phyloP scores from a whole-genome alignment of 1,284 basidiomycete genomes.

The Farysia itapuensis region DNA sequence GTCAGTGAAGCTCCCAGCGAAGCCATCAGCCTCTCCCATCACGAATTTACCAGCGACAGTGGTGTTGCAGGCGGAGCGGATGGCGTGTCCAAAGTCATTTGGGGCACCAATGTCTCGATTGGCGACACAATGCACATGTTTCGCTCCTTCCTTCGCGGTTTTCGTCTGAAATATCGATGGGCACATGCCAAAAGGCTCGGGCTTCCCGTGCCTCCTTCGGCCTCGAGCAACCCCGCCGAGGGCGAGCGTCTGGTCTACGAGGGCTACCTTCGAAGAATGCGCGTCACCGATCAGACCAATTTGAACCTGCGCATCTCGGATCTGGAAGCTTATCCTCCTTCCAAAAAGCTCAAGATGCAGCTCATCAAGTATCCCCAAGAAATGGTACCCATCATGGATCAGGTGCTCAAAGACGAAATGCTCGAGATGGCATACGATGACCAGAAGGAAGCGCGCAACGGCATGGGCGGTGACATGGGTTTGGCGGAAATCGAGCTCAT shows the following conservation, averaged over 20 bases:
- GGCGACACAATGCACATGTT: conserved; percentile 88
- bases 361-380: conserved; percentile 92
- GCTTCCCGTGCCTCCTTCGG: conserved; percentile 57
- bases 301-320: conserved; percentile 89
- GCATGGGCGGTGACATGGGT: conserved; percentile 71
- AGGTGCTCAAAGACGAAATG: conserved; percentile 78
- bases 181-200: conserved; percentile 73
- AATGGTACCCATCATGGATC: conserved; percentile 94
- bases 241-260: conserved; percentile 69
- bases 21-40: conserved; percentile 58
- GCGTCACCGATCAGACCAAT: conserved; percentile 80
- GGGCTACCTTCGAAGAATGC: conserved; percentile 79
- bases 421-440: conserved; percentile 67
- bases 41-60: conserved; percentile 27
- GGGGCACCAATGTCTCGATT: conserved; percentile 93
- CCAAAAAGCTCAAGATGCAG: conserved; percentile 69
- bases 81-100: conserved; percentile 78
- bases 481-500: conserved; percentile 59
- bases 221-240: conserved; percentile 32
- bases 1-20: conserved; percentile 65
- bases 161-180: conserved; percentile 89
- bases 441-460: conserved; percentile 68
- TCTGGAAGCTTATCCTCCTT: conserved; percentile 82
- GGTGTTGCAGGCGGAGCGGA: conserved; percentile 56
- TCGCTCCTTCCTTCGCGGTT: conserved; percentile 82